phyloP scores from a whole-genome alignment of 192 early-diverging fungal species.

The Mortierella hygrophila region DNA sequence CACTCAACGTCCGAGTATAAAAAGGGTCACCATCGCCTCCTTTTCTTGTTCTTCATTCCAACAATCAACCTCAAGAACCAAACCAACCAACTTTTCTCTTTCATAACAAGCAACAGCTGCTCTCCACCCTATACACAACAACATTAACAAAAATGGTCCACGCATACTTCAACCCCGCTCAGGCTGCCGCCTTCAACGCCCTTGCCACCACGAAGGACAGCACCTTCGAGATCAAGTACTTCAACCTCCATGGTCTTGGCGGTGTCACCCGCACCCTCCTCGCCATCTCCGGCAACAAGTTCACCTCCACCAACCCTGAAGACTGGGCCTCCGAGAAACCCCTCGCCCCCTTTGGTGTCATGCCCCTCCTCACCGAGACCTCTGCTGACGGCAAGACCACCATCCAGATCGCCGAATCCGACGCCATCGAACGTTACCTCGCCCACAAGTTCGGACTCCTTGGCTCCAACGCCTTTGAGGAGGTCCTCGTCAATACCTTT shows the following conservation, averaged over 20 bases:
- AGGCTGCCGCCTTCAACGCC: conserved; percentile 12
- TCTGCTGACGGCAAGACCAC: conserved; percentile 41
- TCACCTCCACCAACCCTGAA: conserved; percentile 29
- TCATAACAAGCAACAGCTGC: background rate
- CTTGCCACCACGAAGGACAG: background rate
- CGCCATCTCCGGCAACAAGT: conserved; percentile 49
- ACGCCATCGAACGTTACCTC: conserved; percentile 63
- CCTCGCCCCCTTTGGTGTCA: conserved; percentile 56
- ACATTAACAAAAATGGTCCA: conserved; percentile 17
- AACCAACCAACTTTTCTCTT: background rate
- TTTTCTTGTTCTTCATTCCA: background rate
- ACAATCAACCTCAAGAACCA: background rate
- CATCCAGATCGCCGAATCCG: conserved; percentile 53
- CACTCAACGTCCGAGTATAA: background rate
- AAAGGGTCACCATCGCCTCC: background rate
- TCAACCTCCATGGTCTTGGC: conserved; percentile 18
- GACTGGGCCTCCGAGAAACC: conserved; percentile 59
- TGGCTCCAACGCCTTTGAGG: conserved; percentile 44
- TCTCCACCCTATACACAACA: background rate
- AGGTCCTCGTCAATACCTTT: conserved; percentile 41
- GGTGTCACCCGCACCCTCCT: conserved; percentile 46
- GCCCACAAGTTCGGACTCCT: conserved; percentile 52
- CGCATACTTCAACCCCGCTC: conserved; percentile 11
- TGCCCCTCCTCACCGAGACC: conserved; percentile 63
- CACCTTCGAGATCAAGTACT: conserved; percentile 27